These are phyloP conservation scores for Chaetoceros muelleri DNA, from an alignment of 108 stramenopile genomes.

Conservation along the genomic window DNA sequence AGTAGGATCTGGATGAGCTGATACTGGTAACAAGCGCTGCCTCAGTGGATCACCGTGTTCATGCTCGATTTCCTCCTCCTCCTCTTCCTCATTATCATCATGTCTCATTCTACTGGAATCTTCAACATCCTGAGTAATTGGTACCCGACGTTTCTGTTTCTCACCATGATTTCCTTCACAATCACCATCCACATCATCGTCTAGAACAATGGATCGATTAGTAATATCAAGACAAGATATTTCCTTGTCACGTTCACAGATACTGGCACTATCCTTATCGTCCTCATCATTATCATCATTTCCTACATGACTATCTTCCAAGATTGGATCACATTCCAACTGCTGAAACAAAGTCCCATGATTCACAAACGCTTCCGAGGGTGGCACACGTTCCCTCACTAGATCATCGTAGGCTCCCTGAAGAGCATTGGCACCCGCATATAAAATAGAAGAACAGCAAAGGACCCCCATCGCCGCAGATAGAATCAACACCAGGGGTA, in stretches of 20 bases:
- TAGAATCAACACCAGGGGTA: slow-evolving; percentile 20
- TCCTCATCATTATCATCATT: slow-evolving; percentile 20
- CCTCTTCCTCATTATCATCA: neutral
- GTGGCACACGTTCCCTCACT: slow-evolving; percentile 15
- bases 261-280: slow-evolving; percentile 3
- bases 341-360: slow-evolving; percentile 5
- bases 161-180: slow-evolving; percentile 2
- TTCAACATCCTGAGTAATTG: neutral
- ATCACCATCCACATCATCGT: neutral
- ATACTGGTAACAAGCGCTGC: slow-evolving; percentile 13
- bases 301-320: slow-evolving; percentile 13
- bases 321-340: slow-evolving; percentile 1
- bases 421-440: slow-evolving; percentile 23
- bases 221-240: neutral
- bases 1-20: slow-evolving; percentile 9
- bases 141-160: neutral
- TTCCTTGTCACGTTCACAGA: too few species aligned
- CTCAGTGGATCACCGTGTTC: neutral
- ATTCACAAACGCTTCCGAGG: slow-evolving; percentile 6
- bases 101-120: neutral
- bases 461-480: slow-evolving; percentile 25
- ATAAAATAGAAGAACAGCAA: slow-evolving; percentile 47
- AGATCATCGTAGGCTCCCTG: slow-evolving; percentile 62
- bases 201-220: too few species aligned
- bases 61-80: neutral